Base-by-base conservation (phyloP, 192 early-diverging fungal genomes). In the Nowakowskiella sp. region DNA sequence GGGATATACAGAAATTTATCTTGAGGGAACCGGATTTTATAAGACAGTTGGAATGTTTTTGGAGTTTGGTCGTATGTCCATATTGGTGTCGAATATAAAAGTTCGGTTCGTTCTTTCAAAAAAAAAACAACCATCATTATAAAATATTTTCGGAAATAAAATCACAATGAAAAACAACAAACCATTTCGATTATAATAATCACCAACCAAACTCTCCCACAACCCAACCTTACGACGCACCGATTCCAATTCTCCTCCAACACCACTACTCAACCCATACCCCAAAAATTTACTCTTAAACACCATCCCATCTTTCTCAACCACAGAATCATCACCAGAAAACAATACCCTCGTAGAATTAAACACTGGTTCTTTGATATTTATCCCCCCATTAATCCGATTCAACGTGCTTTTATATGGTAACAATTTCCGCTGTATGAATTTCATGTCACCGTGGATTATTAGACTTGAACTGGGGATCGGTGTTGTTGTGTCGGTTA, bases 171-270 rank as follows among this genome's bases (percentile, higher is more conserved):
- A n/a, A 34, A 47, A 22, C 26, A 1, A 45, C 58, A 52, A 46
- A 72, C 70, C 66, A 47, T 66, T 49, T 21, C 70, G 49, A 26
- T 58, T 42, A 3, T 44, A 43, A 67, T 66, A 72, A 6, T 8
- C 16, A 6, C 10, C 31, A n/a, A 67, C 27, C 21, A 67, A 45
- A 8, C 16, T 4, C 4, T 36, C 26, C 65, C 70, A 67, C 5
- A 45, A 26, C 22, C n/a, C n/a, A n/a, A n/a, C n/a, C n/a, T n/a
- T n/a, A n/a, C n/a, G n/a, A n/a, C n/a, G n/a, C n/a, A n/a, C n/a
- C n/a, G n/a, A n/a, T n/a, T n/a, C n/a, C n/a, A n/a, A n/a, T n/a
- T n/a, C n/a, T n/a, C n/a, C n/a, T n/a, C n/a, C n/a, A n/a, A n/a
- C n/a, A n/a, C n/a, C n/a, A n/a, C n/a, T n/a, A n/a, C n/a, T n/a